A percentile compares a stretch with the other conserved stretches of the same genome.
Conservation (phyloP, 2,329 filamentous ascomycete genomes). For the Stagonosporopsis rhizophila region DNA sequence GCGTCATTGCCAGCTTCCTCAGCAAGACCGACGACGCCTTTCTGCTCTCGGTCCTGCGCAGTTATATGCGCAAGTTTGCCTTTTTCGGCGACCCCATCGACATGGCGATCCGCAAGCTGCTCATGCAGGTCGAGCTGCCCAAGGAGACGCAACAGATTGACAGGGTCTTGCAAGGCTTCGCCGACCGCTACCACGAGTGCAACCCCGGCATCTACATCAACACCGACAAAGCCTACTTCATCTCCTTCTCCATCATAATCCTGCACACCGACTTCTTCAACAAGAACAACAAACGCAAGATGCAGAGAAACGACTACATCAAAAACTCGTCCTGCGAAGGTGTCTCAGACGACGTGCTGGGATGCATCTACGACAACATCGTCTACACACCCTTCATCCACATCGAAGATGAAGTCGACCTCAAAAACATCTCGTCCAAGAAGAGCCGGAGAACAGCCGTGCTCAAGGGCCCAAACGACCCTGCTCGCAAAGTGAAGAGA, state of each 20-base stretch:
- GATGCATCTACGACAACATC: slow-evolving; percentile 98
- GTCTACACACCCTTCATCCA: slow-evolving; percentile 98
- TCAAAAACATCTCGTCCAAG: slow-evolving; percentile 74
- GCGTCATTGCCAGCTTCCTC: slow-evolving; percentile 82
- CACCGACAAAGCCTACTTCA: slow-evolving; percentile 96
- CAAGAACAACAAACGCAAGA: slow-evolving; percentile 99
- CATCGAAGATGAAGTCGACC: slow-evolving; percentile 88
- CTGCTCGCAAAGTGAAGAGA: slow-evolving; percentile 69
- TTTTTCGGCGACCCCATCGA: slow-evolving; percentile 98
- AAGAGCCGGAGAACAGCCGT: slow-evolving; percentile 73
- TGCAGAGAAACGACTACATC: slow-evolving; percentile 94
- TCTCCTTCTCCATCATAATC: slow-evolving; percentile 95
- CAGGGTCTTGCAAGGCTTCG: slow-evolving; percentile 89
- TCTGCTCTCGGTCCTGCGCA: slow-evolving; percentile 80
- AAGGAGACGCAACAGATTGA: slow-evolving; percentile 99
- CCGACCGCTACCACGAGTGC: slow-evolving; percentile 96
- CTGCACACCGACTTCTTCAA: slow-evolving; percentile 99
- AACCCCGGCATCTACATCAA: slow-evolving; percentile 94
- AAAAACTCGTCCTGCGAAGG: slow-evolving; percentile 93
- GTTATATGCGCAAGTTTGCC: slow-evolving; percentile 92
- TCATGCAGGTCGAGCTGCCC: slow-evolving; percentile 95
- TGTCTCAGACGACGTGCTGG: slow-evolving; percentile 90
- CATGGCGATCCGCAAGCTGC: slow-evolving; percentile 92
- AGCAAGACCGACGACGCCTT: slow-evolving; percentile 89
- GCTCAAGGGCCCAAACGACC: slow-evolving; percentile 65